Conservation (phyloP, 169 alveolate genomes). For the Eimeria mitis region DNA sequence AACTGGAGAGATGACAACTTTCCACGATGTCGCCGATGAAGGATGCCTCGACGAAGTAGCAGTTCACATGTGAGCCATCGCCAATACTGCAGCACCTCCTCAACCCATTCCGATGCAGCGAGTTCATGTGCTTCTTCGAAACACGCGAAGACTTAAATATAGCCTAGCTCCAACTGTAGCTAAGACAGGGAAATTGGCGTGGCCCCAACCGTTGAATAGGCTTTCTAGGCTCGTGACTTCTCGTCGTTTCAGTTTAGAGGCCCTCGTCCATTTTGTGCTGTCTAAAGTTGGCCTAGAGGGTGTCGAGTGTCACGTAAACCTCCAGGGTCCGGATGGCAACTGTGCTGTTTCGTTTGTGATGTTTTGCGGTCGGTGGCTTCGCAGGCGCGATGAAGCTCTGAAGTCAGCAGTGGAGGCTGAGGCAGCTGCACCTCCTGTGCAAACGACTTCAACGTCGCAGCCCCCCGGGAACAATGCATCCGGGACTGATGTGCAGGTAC, state of each 20-base stretch:
- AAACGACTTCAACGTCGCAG: neutral
- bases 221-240: neutral
- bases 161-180: too few species aligned
- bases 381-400: conserved; percentile 75
- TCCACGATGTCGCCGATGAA: conserved; percentile 66
- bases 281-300: too few species aligned
- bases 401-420: conserved; percentile 45
- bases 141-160: neutral
- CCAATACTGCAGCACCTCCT: neutral
- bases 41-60: conserved; percentile 73
- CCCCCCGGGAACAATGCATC: neutral
- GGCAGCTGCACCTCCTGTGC: neutral
- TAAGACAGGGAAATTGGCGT: neutral
- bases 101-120: neutral
- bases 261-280: neutral
- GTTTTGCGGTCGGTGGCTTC: neutral
- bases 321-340: neutral
- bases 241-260: neutral
- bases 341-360: neutral
- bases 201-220: neutral
- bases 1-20: conserved; percentile 70
- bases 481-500: neutral
- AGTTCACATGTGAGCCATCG: conserved; percentile 33
- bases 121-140: neutral
- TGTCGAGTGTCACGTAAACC: neutral